A percentile compares a stretch with the other conserved stretches of the same genome.
phyloP scores from a whole-genome alignment of 805 yeast genomes.

The Kazachstania kunashirensis region DNA sequence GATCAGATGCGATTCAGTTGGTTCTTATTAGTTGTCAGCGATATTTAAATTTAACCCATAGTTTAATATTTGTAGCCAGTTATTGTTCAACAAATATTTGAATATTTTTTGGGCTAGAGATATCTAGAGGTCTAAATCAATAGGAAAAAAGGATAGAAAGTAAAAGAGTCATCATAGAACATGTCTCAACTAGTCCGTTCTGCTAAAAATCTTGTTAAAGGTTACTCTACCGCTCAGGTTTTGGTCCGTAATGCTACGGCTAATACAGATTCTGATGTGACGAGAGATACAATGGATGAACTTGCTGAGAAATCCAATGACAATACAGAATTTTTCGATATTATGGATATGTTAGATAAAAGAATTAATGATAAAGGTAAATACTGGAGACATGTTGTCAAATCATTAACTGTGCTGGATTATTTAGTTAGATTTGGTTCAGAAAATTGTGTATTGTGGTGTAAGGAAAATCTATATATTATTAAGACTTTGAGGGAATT shows the following conservation, averaged over 20 bases:
- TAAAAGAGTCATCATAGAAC: too few species aligned
- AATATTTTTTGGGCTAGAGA: too few species aligned
- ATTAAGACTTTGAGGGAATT: constrained; percentile 88
- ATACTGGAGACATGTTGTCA: constrained; percentile 94
- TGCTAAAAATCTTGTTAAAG: constrained; percentile 67
- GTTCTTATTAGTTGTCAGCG: too few species aligned
- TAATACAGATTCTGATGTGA: constrained; percentile 80
- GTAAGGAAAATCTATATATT: constrained; percentile 77
- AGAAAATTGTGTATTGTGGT: constrained; percentile 87
- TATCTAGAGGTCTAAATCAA: too few species aligned
- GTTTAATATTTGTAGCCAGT: too few species aligned
- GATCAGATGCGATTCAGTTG: too few species aligned
- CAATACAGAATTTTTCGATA: constrained; percentile 66
- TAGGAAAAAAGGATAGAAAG: too few species aligned
- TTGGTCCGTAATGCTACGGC: constrained; percentile 88
- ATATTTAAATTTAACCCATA: too few species aligned
- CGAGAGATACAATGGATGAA: constrained; percentile 75
- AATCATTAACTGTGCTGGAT: constrained; percentile 77
- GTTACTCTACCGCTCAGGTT: constrained; percentile 78
- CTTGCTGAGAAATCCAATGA: constrained; percentile 65
- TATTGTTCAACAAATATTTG: too few species aligned
- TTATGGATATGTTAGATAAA: constrained; percentile 90
- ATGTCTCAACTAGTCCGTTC: constrained; percentile 53
- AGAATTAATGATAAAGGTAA: constrained; percentile 92
- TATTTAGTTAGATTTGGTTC: constrained; percentile 78